phyloP scores from a whole-genome alignment of 2,329 filamentous ascomycete genomes.

The Neofusicoccum kwambonambiense region DNA sequence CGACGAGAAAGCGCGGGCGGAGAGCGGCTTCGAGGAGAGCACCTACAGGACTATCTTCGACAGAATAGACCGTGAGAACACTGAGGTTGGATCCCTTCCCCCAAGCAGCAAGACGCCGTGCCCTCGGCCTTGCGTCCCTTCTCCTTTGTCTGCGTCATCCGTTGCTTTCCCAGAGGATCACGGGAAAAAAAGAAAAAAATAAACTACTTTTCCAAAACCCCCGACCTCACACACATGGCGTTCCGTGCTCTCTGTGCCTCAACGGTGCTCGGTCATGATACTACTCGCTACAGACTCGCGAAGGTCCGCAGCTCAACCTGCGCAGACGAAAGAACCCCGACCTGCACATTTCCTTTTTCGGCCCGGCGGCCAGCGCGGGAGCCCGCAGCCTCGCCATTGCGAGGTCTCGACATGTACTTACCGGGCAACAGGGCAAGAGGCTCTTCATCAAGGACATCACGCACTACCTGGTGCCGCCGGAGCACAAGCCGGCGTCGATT shows the following conservation, averaged over 20 bases:
- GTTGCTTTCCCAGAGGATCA: not conserved
- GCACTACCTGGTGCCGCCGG: constrained; percentile 82
- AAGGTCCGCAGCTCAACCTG: constrained; percentile 8
- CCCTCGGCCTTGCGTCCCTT: constrained; percentile 20
- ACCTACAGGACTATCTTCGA: constrained; percentile 79
- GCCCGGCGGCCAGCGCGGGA: not conserved
- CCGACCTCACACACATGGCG: no score
- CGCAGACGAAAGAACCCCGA: not conserved
- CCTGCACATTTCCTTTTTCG: not conserved
- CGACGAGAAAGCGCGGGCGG: constrained; percentile 55
- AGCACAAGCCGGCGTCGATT: constrained; percentile 64
- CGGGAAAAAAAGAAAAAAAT: not conserved
- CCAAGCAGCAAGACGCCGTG: constrained; percentile 22
- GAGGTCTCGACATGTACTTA: constrained; percentile 24
- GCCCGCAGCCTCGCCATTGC: not conserved
- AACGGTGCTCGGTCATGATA: not conserved
- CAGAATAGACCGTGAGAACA: constrained; percentile 67
- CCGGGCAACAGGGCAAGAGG: constrained; percentile 70
- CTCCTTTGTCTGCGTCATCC: not conserved
- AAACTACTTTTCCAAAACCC: not conserved
- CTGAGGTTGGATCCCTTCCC: constrained; percentile 62
- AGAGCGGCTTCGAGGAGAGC: constrained; percentile 66
- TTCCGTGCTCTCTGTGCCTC: not conserved
- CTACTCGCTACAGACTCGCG: not conserved
- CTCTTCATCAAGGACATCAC: constrained; percentile 98